Conservation (phyloP, 2,329 filamentous ascomycete species). For the Stachybotrys chlorohalonatus region DNA sequence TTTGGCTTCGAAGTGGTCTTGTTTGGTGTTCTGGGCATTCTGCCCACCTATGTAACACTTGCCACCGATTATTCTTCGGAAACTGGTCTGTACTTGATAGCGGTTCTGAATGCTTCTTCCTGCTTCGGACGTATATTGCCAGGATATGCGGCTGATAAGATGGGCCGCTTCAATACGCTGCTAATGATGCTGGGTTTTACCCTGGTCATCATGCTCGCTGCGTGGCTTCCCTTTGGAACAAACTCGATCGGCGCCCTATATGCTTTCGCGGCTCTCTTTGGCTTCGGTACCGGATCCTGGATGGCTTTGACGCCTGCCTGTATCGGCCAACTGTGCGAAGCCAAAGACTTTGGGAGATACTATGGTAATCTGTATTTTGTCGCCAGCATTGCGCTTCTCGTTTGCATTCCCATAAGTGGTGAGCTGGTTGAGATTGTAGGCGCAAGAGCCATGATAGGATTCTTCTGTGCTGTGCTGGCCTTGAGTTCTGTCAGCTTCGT, state of each 20-base stretch:
- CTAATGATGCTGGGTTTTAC: conserved; percentile 18
- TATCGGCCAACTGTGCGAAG: conserved; percentile 34
- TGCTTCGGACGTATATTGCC: conserved; percentile 32
- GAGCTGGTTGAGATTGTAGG: no score
- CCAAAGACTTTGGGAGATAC: conserved; percentile 36
- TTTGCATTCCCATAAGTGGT: no score
- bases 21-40: conserved; percentile 35
- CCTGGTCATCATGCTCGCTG: conserved; percentile 27
- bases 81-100: conserved; percentile 32
- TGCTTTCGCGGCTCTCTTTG: conserved; percentile 34
- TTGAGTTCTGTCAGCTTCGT: no score
- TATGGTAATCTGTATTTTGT: conserved; percentile 12
- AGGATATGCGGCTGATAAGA: conserved; percentile 29
- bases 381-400: no score
- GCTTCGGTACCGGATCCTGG: conserved; percentile 38
- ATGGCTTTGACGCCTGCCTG: conserved; percentile 21
- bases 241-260: conserved; percentile 29
- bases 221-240: conserved; percentile 36
- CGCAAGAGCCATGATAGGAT: no score
- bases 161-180: conserved; percentile 33
- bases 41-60: conserved; percentile 33
- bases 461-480: no score
- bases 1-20: conserved; percentile 39
- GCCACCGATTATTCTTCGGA: conserved; percentile 21
- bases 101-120: conserved; percentile 32